Conservation (phyloP, 371 early-diverging fungal genomes). For the Chytridiales sp. region DNA sequence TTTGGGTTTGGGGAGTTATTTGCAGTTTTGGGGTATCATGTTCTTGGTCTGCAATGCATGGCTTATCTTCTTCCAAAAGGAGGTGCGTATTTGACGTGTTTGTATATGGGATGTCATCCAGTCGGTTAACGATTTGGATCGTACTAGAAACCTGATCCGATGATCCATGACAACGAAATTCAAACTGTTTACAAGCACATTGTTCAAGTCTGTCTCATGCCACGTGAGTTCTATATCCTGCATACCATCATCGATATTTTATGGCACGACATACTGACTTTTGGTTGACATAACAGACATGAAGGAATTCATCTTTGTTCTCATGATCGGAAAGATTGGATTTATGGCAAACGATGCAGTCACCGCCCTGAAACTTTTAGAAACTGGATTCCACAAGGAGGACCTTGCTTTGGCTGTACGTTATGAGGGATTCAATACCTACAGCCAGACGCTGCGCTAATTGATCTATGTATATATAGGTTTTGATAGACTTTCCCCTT, state of each 20-base stretch:
- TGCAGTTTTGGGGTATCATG: conserved; percentile 88
- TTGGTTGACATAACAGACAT: conserved; percentile 60
- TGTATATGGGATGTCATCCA: too few relatives aligned
- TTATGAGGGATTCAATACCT: neutral
- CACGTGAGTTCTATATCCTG: conserved; percentile 21
- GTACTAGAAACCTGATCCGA: too few relatives aligned
- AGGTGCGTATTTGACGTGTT: conserved; percentile 54
- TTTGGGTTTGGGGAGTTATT: conserved; percentile 77
- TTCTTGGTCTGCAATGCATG: conserved; percentile 83
- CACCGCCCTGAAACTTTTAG: conserved; percentile 88
- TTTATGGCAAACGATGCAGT: conserved; percentile 94
- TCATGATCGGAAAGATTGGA: conserved; percentile 87
- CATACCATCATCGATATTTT: neutral
- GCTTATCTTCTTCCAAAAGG: conserved; percentile 75
- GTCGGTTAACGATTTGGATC: too few relatives aligned
- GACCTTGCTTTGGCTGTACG: conserved; percentile 82
- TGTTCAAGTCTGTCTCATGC: conserved; percentile 34
- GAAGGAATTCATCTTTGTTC: conserved; percentile 73
- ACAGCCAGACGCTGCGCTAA: neutral
- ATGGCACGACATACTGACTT: conserved; percentile 1
- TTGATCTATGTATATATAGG: conserved; percentile 9
- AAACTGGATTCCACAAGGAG: conserved; percentile 92
- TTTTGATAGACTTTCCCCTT: conserved; percentile 92
- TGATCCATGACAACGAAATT: conserved; percentile 14
- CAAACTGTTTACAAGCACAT: conserved; percentile 41